These are phyloP conservation scores for Scutellaria baicalensis DNA, from an alignment of 257 asterid species.

Conservation along the genomic window DNA sequence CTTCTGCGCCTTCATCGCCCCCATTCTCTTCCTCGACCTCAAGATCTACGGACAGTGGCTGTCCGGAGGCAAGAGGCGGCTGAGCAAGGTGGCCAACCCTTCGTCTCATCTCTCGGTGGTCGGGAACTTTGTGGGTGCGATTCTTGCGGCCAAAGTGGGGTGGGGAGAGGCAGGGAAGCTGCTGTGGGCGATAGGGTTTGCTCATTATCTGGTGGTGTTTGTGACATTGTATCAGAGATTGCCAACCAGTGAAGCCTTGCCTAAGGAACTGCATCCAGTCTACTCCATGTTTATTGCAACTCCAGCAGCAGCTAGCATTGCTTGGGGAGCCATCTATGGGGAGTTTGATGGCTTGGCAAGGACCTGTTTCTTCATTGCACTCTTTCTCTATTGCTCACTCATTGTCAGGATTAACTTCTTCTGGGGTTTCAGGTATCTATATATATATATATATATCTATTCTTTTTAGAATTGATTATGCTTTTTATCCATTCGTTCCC, in stretches of 20 bases:
- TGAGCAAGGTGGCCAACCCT: slow-evolving; percentile 79
- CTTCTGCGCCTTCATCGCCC: slow-evolving; percentile 63
- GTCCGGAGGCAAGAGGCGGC: slow-evolving; percentile 78
- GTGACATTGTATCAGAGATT: slow-evolving; percentile 84
- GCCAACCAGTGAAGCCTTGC: slow-evolving; percentile 86
- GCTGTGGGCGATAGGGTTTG: slow-evolving; percentile 86
- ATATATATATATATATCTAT: too few species aligned
- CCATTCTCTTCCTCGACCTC: slow-evolving; percentile 67
- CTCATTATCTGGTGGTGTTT: slow-evolving; percentile 84
- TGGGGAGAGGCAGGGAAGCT: slow-evolving; percentile 86
- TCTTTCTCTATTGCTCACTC: slow-evolving; percentile 67
- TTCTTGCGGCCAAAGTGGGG: slow-evolving; percentile 77
- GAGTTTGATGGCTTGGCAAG: slow-evolving; percentile 80
- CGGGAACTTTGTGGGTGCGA: slow-evolving; percentile 88
- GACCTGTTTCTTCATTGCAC: slow-evolving; percentile 80
- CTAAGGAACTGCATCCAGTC: slow-evolving; percentile 88
- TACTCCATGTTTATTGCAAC: slow-evolving; percentile 94
- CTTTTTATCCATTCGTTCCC: too few species aligned
- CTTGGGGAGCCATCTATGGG: slow-evolving; percentile 84
- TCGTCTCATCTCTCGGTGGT: slow-evolving; percentile 85
- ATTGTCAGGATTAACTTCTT: slow-evolving; percentile 87
- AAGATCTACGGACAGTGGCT: slow-evolving; percentile 95
- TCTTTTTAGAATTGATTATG: too few species aligned
- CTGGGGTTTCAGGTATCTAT: slow-evolving; percentile 84
- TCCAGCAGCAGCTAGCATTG: slow-evolving; percentile 90